Evolutionary conservation across 179 eudicot genomes (phyloP).

Genomic region (Pouteria campechiana): DNA sequence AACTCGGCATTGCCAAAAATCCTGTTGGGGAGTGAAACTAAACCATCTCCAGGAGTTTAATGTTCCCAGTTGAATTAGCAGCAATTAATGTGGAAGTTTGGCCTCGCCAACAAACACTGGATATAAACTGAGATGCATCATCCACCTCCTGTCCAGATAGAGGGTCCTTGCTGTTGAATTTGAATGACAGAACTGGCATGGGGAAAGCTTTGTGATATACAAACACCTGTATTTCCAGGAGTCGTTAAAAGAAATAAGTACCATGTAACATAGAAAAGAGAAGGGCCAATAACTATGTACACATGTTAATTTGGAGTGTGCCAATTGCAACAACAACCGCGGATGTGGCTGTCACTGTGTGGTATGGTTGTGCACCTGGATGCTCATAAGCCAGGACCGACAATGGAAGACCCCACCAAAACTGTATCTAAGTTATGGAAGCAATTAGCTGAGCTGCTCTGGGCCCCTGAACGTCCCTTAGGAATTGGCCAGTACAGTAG

Average conservation of each 20-base stretch:
- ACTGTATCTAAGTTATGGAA: too few species aligned
- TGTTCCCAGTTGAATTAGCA: conserved; percentile 79
- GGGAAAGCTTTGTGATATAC: conserved; percentile 87
- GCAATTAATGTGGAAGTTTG: conserved; percentile 76
- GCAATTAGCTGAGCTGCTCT: too few species aligned
- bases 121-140: conserved; percentile 61
- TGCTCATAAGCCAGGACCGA: too few species aligned
- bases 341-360: too few species aligned
- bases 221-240: conserved; percentile 52
- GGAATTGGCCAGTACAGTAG: too few species aligned
- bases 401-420: too few species aligned
- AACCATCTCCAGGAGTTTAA: conserved; percentile 81
- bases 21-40: conserved; percentile 7
- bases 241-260: neutral
- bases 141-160: conserved; percentile 57
- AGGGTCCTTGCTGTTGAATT: conserved; percentile 45
- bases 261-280: too few species aligned
- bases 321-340: too few species aligned
- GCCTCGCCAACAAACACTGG: conserved; percentile 92
- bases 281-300: too few species aligned
- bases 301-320: too few species aligned
- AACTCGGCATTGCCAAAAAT: neutral
- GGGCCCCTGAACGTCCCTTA: too few species aligned
- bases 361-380: too few species aligned
- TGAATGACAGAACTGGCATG: conserved; percentile 74